Percentiles rank a stretch among this genome's conserved stretches.
phyloP scores from a whole-genome alignment of 129 eudicot genomes.

The Flaveria robusta region DNA sequence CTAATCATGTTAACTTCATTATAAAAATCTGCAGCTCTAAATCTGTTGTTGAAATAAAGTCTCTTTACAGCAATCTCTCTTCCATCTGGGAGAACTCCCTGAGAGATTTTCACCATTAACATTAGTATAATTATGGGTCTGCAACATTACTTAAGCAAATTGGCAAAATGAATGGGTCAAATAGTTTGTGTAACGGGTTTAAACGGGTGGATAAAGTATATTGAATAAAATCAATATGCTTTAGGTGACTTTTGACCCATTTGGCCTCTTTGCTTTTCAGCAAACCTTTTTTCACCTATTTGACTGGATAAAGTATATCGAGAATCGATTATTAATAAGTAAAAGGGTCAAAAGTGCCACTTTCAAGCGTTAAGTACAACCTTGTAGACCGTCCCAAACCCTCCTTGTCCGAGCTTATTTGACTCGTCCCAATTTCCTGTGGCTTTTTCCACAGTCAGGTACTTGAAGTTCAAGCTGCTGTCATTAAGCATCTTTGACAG shows the following conservation, averaged over 20 bases:
- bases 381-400: slow-evolving; percentile 87
- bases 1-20: slow-evolving; percentile 77
- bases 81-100: slow-evolving; percentile 82
- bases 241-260: not conserved
- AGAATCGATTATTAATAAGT: not conserved
- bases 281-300: too few species aligned
- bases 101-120: slow-evolving; percentile 7
- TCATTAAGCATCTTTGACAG: slow-evolving; percentile 60
- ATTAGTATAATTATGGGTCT: not conserved
- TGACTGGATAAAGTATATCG: too few species aligned
- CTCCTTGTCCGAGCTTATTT: slow-evolving; percentile 89
- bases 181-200: not conserved
- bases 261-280: too few species aligned
- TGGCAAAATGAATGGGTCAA: not conserved
- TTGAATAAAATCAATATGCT: too few species aligned
- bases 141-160: not conserved
- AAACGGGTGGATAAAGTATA: too few species aligned
- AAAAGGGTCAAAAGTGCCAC: not conserved
- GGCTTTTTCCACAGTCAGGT: slow-evolving; percentile 69
- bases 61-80: slow-evolving; percentile 91
- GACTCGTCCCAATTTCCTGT: slow-evolving; percentile 66
- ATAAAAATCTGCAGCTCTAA: slow-evolving; percentile 82
- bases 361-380: slow-evolving; percentile 28
- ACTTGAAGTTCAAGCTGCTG: slow-evolving; percentile 78
- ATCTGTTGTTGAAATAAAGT: slow-evolving; percentile 78